Base-by-base conservation (phyloP, 805 yeast genomes). In the Saturnispora besseyi region DNA sequence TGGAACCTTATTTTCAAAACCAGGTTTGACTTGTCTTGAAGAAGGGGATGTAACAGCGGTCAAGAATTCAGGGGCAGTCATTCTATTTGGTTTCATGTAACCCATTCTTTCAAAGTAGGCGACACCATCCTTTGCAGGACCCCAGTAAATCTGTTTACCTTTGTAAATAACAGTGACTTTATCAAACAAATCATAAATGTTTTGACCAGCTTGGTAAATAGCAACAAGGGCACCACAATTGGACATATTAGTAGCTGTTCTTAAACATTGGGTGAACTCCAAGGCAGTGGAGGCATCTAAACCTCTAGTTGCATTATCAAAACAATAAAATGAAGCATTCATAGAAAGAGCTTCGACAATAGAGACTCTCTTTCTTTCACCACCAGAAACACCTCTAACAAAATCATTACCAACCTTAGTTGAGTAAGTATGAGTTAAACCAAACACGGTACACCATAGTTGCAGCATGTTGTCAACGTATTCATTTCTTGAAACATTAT, bases 291-390 rank as follows among this genome's bases (percentile, higher is more conserved):
- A 80, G 12, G 85, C 78, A 66, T 80, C 86, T 56, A 80, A 70
- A 65, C 86, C 86, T 66, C 85, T 74, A 15, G 86, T 81, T 26
- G 85, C 81, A 57, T 80, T 81, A 68, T 80, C 86, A 76, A 82
- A 80, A 55, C 83, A 78, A 57, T 76, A 79, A 29, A 79, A 67
- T 2, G 77, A 70, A 5, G 77, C 81, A 52, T 76, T 72, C 67
- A 73, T 70, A 31, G 77, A 70, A 48, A 76, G 68, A 4, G 79
- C 84, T 64, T 81, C 87, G 10, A 80, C 85, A 58, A 81, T 74
- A 3, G 84, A 78, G 29, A 81, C 84, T 69, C 87, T 77, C 69
- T 81, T 81, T 60, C 86, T 69, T 67, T 81, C 85, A 68, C 87
- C 87, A 61, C 86, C 86, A 34, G 84, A 79, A 42, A 81, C 64